A percentile compares a stretch with the other conserved stretches of the same genome.
Conservation (phyloP, 176 grass and related monocot genomes). For the Rhynchospora breviuscula region DNA sequence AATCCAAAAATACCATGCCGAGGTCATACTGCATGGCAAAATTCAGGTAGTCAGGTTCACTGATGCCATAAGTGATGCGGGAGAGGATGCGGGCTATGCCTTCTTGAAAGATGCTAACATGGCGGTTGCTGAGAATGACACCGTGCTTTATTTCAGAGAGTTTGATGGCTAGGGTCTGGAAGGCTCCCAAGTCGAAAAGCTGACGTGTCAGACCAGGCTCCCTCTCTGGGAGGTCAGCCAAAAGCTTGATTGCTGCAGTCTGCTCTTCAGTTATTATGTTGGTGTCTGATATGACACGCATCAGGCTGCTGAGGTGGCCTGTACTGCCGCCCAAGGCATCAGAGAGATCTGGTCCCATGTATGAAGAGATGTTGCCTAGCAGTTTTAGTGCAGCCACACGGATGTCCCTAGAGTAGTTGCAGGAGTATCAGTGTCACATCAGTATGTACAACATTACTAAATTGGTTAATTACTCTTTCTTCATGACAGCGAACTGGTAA, state of each 20-base stretch:
- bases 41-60: conserved; percentile 27
- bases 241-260: conserved; percentile 48
- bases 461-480: not conserved
- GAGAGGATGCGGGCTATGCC: conserved; percentile 57
- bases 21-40: conserved; percentile 38
- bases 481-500: not conserved
- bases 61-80: conserved; percentile 46
- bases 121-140: conserved; percentile 45
- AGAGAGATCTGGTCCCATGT: conserved; percentile 63
- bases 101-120: conserved; percentile 50
- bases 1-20: conserved; percentile 52
- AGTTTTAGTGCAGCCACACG: conserved; percentile 68
- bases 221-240: conserved; percentile 60
- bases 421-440: not conserved
- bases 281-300: conserved; percentile 31
- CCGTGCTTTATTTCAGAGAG: conserved; percentile 49
- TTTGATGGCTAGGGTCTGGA: conserved; percentile 35
- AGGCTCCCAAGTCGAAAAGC: conserved; percentile 53
- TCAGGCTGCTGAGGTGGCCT: conserved; percentile 43
- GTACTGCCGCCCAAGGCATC: conserved; percentile 41
- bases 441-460: not conserved
- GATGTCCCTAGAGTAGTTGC: conserved; percentile 36
- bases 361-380: conserved; percentile 63
- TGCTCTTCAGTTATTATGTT: conserved; percentile 63
- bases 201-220: conserved; percentile 45